Conservation (phyloP, 129 eudicot species). For the Flaveria trinervia region DNA sequence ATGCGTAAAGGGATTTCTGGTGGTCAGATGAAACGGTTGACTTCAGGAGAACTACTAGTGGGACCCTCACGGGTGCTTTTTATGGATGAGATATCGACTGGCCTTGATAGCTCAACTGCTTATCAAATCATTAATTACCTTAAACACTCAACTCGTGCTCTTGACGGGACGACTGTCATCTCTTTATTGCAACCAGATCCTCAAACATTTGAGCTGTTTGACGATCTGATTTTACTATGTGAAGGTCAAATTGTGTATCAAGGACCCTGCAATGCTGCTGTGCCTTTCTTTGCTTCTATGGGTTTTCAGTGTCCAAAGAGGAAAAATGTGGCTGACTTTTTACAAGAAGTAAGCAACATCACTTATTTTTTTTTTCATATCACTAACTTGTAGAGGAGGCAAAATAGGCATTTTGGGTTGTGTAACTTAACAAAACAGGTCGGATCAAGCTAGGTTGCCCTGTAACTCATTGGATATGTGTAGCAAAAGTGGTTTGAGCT, state of each 20-base stretch:
- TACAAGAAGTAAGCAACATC: constrained; percentile 69
- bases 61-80: constrained; percentile 75
- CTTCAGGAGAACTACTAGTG: constrained; percentile 83
- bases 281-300: constrained; percentile 70
- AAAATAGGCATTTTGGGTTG: background rate
- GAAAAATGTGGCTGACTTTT: constrained; percentile 89
- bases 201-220: constrained; percentile 81
- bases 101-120: constrained; percentile 94
- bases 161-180: constrained; percentile 74
- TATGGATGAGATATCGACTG: constrained; percentile 95
- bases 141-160: constrained; percentile 61
- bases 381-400: background rate
- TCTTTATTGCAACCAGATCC: constrained; percentile 90
- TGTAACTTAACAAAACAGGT: background rate
- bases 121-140: constrained; percentile 78
- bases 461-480: too few species aligned
- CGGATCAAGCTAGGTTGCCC: background rate
- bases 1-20: constrained; percentile 97
- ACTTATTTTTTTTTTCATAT: background rate
- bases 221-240: constrained; percentile 69
- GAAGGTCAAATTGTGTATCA: constrained; percentile 94
- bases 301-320: constrained; percentile 90
- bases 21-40: constrained; percentile 90
- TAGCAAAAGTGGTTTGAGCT: too few species aligned
- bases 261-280: constrained; percentile 74